Conservation (phyloP, 352 stramenopile species). For the Pelagophyceae sp. region DNA sequence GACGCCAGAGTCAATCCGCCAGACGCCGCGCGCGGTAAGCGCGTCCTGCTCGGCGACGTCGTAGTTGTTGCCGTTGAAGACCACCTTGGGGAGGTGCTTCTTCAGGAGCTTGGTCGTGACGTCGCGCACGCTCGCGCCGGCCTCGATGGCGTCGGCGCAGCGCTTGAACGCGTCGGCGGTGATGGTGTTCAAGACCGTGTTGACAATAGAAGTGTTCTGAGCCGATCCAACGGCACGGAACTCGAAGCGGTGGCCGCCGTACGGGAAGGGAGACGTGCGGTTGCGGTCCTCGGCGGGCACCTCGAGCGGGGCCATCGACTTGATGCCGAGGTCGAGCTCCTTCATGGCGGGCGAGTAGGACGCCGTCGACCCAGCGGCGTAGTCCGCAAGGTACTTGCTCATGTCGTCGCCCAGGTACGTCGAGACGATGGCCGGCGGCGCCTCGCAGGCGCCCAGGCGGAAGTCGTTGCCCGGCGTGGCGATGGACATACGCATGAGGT, state of each 20-base stretch:
- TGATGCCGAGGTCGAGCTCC: constrained; percentile 23
- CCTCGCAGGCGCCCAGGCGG: constrained; percentile 67
- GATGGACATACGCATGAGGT: constrained; percentile 67
- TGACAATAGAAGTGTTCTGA: constrained; percentile 63
- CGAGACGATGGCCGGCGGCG: constrained; percentile 69
- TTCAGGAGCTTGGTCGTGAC: constrained; percentile 55
- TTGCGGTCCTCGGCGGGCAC: constrained; percentile 66
- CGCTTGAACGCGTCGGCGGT: constrained; percentile 63
- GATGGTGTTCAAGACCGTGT: constrained; percentile 71
- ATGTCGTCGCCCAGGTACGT: constrained; percentile 69
- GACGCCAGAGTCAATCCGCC: constrained; percentile 61
- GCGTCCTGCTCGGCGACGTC: constrained; percentile 49
- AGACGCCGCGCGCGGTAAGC: constrained; percentile 58
- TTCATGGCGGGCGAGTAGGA: constrained; percentile 53
- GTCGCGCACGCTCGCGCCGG: constrained; percentile 41
- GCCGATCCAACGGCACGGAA: constrained; percentile 70
- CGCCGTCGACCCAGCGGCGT: constrained; percentile 46
- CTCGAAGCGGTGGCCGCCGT: constrained; percentile 67
- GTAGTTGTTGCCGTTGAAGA: constrained; percentile 79
- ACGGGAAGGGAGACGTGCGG: constrained; percentile 73
- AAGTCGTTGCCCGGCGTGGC: constrained; percentile 68
- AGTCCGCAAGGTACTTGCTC: constrained; percentile 54
- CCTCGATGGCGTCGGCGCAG: constrained; percentile 60
- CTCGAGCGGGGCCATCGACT: constrained; percentile 22
- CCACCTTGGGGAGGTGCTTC: constrained; percentile 55